phyloP scores from a whole-genome alignment of 306 rosid genomes.

The Quillaja saponaria region DNA sequence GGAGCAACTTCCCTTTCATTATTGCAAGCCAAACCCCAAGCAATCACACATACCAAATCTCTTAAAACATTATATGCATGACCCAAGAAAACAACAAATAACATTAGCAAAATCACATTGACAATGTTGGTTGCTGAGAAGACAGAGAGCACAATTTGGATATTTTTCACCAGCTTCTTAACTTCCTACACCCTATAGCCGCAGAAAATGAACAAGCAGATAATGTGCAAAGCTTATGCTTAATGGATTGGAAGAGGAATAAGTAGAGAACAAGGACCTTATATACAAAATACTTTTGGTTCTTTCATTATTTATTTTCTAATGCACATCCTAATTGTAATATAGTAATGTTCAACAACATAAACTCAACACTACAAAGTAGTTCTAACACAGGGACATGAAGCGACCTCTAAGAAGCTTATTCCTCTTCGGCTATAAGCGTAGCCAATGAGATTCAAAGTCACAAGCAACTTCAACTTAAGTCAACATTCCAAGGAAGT shows the following conservation, averaged over 20 bases:
- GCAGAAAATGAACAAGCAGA: too few species aligned
- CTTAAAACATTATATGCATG: background rate
- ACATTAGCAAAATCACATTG: background rate
- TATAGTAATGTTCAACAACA: background rate
- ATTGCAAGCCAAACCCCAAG: too few species aligned
- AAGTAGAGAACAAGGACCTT: background rate
- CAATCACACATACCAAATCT: background rate
- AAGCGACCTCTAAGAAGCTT: background rate
- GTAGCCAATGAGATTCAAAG: too few species aligned
- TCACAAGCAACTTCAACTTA: too few species aligned
- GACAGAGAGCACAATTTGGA: background rate
- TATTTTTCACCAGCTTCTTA: background rate
- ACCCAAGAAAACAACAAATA: background rate
- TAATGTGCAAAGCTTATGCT: constrained; percentile 12
- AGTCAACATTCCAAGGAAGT: constrained; percentile 58
- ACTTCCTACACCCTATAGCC: too few species aligned
- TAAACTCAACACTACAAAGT: background rate
- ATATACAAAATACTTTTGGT: background rate
- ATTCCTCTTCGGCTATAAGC: background rate
- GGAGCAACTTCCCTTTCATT: too few species aligned
- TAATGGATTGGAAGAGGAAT: constrained; percentile 12
- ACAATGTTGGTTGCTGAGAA: background rate
- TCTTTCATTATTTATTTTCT: background rate
- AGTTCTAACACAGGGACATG: background rate
- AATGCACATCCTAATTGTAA: background rate